Conservation (phyloP, 805 yeast genomes). For the Yamadazyma paraphyllophila region DNA sequence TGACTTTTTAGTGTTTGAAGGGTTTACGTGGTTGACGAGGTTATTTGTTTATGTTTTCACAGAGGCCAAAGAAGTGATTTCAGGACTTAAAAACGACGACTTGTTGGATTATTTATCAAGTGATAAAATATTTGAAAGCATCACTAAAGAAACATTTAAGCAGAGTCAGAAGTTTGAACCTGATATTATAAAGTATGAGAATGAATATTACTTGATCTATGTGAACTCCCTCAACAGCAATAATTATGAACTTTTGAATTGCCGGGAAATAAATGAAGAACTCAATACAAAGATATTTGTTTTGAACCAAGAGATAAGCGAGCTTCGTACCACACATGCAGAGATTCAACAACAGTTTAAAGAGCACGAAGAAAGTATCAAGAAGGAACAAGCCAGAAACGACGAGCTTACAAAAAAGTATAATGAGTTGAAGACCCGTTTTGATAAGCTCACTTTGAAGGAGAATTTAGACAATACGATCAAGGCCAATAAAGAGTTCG, state of each 20-base stretch:
- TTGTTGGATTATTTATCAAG: constrained; percentile 20
- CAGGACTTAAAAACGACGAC: constrained; percentile 23
- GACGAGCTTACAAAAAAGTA: constrained; percentile 15
- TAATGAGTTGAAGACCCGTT: constrained; percentile 21
- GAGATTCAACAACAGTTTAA: constrained; percentile 37
- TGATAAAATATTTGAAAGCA: constrained; percentile 15
- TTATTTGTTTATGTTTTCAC: constrained; percentile 24
- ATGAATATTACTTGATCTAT: constrained; percentile 37
- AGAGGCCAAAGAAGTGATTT: constrained; percentile 16
- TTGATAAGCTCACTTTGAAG: constrained; percentile 35
- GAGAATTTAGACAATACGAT: constrained; percentile 37
- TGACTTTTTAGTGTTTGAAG: constrained; percentile 41
- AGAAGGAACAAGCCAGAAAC: constrained; percentile 20
- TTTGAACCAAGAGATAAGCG: constrained; percentile 26
- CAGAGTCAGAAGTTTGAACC: constrained; percentile 20
- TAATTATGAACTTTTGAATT: constrained; percentile 35
- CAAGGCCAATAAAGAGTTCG: constrained; percentile 41
- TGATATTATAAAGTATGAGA: constrained; percentile 32
- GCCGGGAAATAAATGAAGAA: constrained; percentile 37
- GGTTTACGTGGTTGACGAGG: constrained; percentile 34
- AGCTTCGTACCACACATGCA: constrained; percentile 31
- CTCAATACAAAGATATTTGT: constrained; percentile 26
- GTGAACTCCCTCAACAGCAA: constrained; percentile 37
- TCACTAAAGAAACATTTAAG: constrained; percentile 6
- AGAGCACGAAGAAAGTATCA: constrained; percentile 22